A percentile compares a stretch with the other conserved stretches of the same genome.
Evolutionary conservation across 495 filamentous ascomycete species (phyloP).

Genomic region (Cenococcum geophilum): DNA sequence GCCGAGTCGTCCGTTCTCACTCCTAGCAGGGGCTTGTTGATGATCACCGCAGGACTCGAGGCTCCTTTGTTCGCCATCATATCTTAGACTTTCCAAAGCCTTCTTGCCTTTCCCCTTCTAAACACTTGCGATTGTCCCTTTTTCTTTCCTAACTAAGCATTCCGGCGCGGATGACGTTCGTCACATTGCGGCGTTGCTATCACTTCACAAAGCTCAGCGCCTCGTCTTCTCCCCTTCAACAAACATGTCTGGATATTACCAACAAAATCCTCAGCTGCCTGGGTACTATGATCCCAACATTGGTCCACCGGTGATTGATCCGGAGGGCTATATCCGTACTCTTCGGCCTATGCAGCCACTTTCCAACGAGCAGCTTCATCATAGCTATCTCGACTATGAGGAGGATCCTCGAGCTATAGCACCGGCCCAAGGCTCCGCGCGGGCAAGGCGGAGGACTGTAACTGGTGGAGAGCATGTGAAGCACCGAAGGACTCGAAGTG

Average conservation of each 20-base stretch:
- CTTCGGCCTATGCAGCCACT: slow-evolving; percentile 19
- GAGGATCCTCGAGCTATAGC: slow-evolving; percentile 16
- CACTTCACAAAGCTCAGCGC: slow-evolving; percentile 4
- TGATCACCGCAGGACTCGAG: background rate
- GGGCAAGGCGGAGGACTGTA: slow-evolving; percentile 27
- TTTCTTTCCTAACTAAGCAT: slow-evolving; percentile 13
- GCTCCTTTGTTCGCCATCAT: background rate
- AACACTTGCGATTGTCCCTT: slow-evolving; percentile 11
- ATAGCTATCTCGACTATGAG: slow-evolving; percentile 28
- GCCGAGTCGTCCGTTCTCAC: slow-evolving; percentile 12
- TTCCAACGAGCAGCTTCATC: slow-evolving; percentile 23
- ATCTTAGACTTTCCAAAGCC: background rate
- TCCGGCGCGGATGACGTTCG: slow-evolving; percentile 31
- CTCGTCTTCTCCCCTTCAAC: background rate
- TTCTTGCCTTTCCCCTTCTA: slow-evolving; percentile 5
- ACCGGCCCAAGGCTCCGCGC: slow-evolving; percentile 12
- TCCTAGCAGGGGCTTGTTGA: background rate
- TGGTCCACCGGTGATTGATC: slow-evolving; percentile 14
- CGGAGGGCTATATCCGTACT: slow-evolving; percentile 19
- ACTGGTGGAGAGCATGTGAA: slow-evolving; percentile 73
- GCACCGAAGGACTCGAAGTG: slow-evolving; percentile 86
- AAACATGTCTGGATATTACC: slow-evolving; percentile 31
- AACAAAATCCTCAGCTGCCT: slow-evolving; percentile 23
- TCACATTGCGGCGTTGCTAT: slow-evolving; percentile 12
- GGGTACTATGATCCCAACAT: slow-evolving; percentile 28